phyloP scores from a whole-genome alignment of 257 asterid species.

The Solanum virginianum region DNA sequence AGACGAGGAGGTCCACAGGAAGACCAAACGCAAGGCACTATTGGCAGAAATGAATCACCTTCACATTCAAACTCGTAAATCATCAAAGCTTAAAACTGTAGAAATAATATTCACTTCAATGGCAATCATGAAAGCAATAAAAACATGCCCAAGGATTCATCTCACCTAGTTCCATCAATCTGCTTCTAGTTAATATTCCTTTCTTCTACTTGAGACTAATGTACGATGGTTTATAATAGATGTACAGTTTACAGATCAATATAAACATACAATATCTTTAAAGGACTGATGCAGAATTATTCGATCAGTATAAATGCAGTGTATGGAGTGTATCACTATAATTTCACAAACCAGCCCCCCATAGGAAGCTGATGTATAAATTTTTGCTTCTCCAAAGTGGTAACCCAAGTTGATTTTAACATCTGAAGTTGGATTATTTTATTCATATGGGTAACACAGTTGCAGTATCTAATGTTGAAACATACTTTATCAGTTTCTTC shows the following conservation, averaged over 20 bases:
- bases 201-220: background rate
- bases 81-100: background rate
- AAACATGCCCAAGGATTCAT: background rate
- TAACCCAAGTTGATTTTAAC: background rate
- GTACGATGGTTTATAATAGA: background rate
- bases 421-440: background rate
- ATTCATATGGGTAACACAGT: background rate
- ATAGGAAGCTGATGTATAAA: background rate
- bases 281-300: background rate
- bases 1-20: background rate
- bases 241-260: background rate
- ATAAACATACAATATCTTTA: background rate
- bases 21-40: background rate
- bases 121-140: background rate
- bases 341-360: background rate
- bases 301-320: background rate
- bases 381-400: background rate
- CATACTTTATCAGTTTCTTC: conserved; percentile 68
- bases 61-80: background rate
- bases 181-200: background rate
- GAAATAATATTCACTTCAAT: background rate
- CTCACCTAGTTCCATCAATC: background rate
- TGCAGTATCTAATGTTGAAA: background rate
- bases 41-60: background rate
- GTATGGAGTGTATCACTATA: background rate